Evolutionary conservation across 1,284 basidiomycete genomes (phyloP).

Genomic region (Marasmius tenuissimus): DNA sequence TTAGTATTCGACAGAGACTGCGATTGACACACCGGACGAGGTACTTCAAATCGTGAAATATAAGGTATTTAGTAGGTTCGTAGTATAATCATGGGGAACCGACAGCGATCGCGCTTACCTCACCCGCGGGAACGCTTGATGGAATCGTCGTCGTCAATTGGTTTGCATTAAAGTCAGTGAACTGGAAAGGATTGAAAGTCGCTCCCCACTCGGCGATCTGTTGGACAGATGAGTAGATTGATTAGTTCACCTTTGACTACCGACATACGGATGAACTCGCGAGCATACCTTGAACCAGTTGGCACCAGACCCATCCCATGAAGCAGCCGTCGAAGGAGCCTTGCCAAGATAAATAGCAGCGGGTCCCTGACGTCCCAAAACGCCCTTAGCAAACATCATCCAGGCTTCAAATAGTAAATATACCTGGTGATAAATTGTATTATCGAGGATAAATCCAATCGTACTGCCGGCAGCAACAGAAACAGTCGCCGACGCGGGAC

Average conservation of each 20-base stretch:
- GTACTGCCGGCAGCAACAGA: constrained; percentile 39
- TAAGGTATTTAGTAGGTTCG: background rate
- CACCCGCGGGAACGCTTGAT: constrained; percentile 33
- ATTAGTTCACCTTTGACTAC: background rate
- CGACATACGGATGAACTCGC: background rate
- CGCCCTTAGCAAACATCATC: background rate
- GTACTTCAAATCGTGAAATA: constrained; percentile 26
- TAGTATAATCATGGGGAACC: background rate
- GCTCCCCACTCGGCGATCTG: constrained; percentile 40
- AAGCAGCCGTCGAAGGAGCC: constrained; percentile 32
- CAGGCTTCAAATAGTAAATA: background rate
- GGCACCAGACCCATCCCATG: constrained; percentile 43
- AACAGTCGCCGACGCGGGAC: constrained; percentile 33
- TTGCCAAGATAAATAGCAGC: constrained; percentile 42
- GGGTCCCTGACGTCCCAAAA: constrained; percentile 24
- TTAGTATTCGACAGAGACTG: background rate
- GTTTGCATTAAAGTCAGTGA: constrained; percentile 28
- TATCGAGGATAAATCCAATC: constrained; percentile 38
- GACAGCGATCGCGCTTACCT: constrained; percentile 8
- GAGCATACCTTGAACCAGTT: constrained; percentile 45
- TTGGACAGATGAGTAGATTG: background rate
- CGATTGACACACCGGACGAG: constrained; percentile 21
- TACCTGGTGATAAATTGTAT: constrained; percentile 37
- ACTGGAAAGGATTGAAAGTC: constrained; percentile 37
- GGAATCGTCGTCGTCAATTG: constrained; percentile 41